Percentiles rank a stretch among this genome's conserved stretches.
phyloP scores from a whole-genome alignment of 768 basidiomycete species.

The Mrakia gelida region DNA sequence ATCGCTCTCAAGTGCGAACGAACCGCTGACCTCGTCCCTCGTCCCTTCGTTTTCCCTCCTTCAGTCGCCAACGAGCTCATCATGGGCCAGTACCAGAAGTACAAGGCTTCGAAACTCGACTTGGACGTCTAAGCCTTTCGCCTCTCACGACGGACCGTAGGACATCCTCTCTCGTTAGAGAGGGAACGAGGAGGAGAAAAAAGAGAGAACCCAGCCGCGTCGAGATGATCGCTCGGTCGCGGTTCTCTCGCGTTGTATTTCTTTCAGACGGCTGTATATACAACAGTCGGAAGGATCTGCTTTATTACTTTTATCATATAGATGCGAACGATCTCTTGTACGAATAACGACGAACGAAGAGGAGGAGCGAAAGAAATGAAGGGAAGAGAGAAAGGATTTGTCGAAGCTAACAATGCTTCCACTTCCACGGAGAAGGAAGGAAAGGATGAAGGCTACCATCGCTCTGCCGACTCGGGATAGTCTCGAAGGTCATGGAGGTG shows the following conservation, averaged over 20 bases:
- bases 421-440: neutral
- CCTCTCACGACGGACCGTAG: neutral
- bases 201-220: too few species aligned
- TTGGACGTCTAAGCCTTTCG: neutral
- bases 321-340: neutral
- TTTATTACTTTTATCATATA: neutral
- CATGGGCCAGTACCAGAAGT: conserved; percentile 20
- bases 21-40: neutral
- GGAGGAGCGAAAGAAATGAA: neutral
- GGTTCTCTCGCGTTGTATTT: too few species aligned
- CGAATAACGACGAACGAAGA: neutral
- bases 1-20: too few species aligned
- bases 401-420: neutral
- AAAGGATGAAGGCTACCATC: neutral
- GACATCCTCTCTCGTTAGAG: neutral
- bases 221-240: too few species aligned
- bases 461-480: neutral
- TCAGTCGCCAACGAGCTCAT: conserved; percentile 26
- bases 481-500: neutral
- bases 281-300: too few species aligned
- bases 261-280: too few species aligned
- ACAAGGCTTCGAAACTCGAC: conserved; percentile 12
- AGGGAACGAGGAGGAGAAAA: too few species aligned
- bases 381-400: neutral
- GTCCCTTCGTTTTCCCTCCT: neutral